These are phyloP conservation scores for Candida peoriensis DNA, from an alignment of 805 yeast species.

Conservation along the genomic window DNA sequence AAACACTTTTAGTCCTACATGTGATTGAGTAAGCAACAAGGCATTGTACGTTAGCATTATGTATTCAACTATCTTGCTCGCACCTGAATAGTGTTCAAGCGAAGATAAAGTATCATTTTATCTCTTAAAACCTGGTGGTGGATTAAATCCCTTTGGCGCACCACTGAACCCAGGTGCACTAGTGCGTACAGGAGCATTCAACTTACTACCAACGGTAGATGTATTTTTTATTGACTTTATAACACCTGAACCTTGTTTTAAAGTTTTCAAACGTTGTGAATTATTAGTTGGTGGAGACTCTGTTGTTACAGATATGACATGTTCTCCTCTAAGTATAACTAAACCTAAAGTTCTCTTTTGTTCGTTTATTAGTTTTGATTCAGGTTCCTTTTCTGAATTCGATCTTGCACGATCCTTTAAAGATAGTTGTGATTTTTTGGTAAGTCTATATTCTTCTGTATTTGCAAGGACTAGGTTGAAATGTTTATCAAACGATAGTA, in stretches of 20 bases:
- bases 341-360: constrained; percentile 79
- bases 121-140: constrained; percentile 41
- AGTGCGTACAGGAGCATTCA: constrained; percentile 24
- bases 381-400: constrained; percentile 30
- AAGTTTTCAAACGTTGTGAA: constrained; percentile 19
- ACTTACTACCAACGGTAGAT: constrained; percentile 7
- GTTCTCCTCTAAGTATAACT: constrained; percentile 83
- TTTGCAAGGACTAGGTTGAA: constrained; percentile 84
- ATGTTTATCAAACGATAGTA: constrained; percentile 84
- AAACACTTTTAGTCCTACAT: too few species aligned
- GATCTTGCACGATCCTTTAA: constrained; percentile 29
- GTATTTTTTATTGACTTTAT: constrained; percentile 24
- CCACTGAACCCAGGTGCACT: constrained; percentile 27
- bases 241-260: constrained; percentile 25
- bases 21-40: too few species aligned
- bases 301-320: constrained; percentile 51
- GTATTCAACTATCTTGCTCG: too few species aligned
- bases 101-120: too few species aligned
- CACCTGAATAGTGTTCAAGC: too few species aligned
- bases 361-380: constrained; percentile 38
- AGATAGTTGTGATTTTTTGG: constrained; percentile 48
- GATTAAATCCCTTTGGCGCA: constrained; percentile 39
- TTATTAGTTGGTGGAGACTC: constrained; percentile 27
- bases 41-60: too few species aligned
- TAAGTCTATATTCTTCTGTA: constrained; percentile 75